Evolutionary conservation across 2,329 filamentous ascomycete species (phyloP), one percentile per base, ranked within the genome.

Genomic region (Penicillium concentricum): DNA sequence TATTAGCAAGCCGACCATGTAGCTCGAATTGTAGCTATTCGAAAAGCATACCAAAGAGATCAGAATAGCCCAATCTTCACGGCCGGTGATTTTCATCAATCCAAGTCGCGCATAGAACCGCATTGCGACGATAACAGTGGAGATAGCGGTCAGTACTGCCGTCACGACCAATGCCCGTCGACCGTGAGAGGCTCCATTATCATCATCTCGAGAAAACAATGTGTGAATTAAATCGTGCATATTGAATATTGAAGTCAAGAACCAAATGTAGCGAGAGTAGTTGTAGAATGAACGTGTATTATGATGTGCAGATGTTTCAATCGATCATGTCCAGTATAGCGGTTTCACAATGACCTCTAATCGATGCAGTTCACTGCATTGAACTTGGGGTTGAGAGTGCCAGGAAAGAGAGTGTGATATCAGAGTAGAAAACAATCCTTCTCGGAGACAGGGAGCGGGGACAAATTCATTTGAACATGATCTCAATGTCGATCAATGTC

Each of bases 51-150:
- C 64, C 60, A 71, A 30, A 46, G 70, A 65, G 18, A 60, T 46
- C 6, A 71, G 15, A 55, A 72, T 69, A n/a, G 61, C 64, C 62
- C 65, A 71, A 53, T 72, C 70, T 51, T 72, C 70, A n/a, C 65
- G 68, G n/a, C 69, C 70, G 30, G 62, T 70, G n/a, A 65, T 51
- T 44, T 71, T 72, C 61, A 72, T 67, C 52, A 72, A 46, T 1
- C 67, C 64, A 16, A 66, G 32, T 37, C 70, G 61, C 13, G 69
- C 67, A 46, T 63, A 69, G 13, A 72, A 53, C 4, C 70, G 67
- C 65, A 72, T 65, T 4, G 56, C 61, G n/a, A 72, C 69, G 26
- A 68, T 54, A 4, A 70, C 12, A 4, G 58, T 45, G 2, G 69
- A 64, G 8, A 71, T 16, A 2, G 50, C 48, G 2, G 70, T 72